Evolutionary conservation across 768 basidiomycete genomes (phyloP), one percentile per base, ranked within the genome.

Genomic region (Tulasnella sp.): DNA sequence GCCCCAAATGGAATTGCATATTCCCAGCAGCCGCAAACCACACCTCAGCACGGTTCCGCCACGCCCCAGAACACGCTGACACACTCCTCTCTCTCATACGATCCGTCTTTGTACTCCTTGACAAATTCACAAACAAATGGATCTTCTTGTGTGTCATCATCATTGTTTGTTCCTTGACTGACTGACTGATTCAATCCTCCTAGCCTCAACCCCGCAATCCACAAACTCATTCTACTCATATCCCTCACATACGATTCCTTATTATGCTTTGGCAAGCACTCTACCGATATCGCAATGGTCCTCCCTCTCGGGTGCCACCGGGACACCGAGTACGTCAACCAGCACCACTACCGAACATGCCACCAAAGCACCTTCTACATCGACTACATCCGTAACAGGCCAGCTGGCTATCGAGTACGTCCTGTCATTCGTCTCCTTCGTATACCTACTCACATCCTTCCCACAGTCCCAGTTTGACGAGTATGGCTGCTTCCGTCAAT

Each of bases 241-340:
- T 24, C 28, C 49, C 5, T 35, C 34, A n/a, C n/a, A n/a, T n/a
- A n/a, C n/a, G n/a, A n/a, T n/a, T 47, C 32, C 45, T 47, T n/a
- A 15, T 47, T 19, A n/a, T 47, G 31, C 29, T 33, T 5, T 34
- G n/a, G 45, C 15, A 13, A 13, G 19, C 1, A 31, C 49, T 6
- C 25, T 51, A 8, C 49, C 49, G 22, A 41, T 51, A 16, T 51
- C 49, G 13, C 37, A 40, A 31, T 51, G 44, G 31, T 51, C 49
- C 13, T 43, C 49, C 5, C 16, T 51, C 15, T 33, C 49, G 9
- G 49, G 49, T 19, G 49, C 49, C 4, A 51, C 49, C 25, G 39
- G 37, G 8, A n/a, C 43, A n/a, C 20, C 20, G 43, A 45, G 27
- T 16, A 25, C 43, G 16, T 42, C 41, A 51, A 40, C 37, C 3